phyloP scores from a whole-genome alignment of 176 grass and related monocot genomes.

The Chloris gayana region DNA sequence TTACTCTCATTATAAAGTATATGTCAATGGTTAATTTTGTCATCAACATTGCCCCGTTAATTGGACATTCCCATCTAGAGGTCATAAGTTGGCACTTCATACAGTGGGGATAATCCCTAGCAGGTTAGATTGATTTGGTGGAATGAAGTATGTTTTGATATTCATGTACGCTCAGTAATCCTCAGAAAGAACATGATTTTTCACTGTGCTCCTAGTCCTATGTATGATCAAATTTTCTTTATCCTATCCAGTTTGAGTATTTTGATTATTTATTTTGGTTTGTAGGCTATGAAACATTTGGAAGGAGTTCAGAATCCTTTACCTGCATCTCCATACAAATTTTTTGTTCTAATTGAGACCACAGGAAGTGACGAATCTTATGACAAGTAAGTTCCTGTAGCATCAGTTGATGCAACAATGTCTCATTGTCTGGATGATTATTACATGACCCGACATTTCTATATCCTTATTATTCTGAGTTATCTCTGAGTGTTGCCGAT shows the following conservation, averaged over 20 bases:
- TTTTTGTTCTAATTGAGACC: slow-evolving; percentile 95
- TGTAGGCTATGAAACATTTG: slow-evolving; percentile 82
- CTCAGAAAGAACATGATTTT: slow-evolving; percentile 13
- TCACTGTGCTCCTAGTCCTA: not conserved
- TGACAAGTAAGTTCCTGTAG: slow-evolving; percentile 73
- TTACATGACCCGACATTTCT: not conserved
- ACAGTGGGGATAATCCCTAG: not conserved
- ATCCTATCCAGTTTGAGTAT: slow-evolving; percentile 35
- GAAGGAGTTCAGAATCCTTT: slow-evolving; percentile 91
- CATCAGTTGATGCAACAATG: not conserved
- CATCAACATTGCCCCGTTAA: not conserved
- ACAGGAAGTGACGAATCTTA: slow-evolving; percentile 91
- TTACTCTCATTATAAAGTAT: not conserved
- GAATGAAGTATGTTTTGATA: not conserved
- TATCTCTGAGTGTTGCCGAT: not conserved
- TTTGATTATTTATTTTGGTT: slow-evolving; percentile 41
- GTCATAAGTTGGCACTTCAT: slow-evolving; percentile 8
- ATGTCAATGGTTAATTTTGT: not conserved
- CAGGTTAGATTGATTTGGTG: not conserved
- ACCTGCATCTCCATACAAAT: slow-evolving; percentile 59
- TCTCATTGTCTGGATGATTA: not conserved
- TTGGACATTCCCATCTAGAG: not conserved
- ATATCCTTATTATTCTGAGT: not conserved
- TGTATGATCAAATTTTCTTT: slow-evolving; percentile 24
- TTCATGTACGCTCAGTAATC: slow-evolving; percentile 1